phyloP scores from a whole-genome alignment of 2,329 filamentous ascomycete genomes.

The Blastomyces emzantsi region DNA sequence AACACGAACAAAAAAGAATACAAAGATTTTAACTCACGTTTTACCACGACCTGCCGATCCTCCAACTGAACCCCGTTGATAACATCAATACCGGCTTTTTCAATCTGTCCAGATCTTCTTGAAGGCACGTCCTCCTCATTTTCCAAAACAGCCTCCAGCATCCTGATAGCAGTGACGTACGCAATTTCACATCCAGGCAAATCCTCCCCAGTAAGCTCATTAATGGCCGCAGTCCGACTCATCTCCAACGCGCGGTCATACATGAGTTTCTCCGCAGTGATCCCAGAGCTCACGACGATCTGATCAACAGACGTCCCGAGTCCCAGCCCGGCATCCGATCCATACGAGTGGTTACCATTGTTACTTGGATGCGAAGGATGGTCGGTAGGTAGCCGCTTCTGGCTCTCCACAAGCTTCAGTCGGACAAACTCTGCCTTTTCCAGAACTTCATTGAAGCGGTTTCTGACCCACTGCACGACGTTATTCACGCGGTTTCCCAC shows the following conservation, averaged over 20 bases:
- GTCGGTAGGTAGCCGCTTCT: constrained; percentile 70
- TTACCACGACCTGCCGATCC: constrained; percentile 42
- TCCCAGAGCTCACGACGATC: constrained; percentile 74
- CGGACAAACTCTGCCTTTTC: constrained; percentile 96
- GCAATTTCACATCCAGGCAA: constrained; percentile 80
- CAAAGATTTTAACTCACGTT: constrained; percentile 34
- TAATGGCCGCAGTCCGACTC: constrained; percentile 88
- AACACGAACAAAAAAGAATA: constrained; percentile 4
- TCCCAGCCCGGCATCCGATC: constrained; percentile 48
- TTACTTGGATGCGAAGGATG: constrained; percentile 78
- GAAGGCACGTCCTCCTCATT: constrained; percentile 51
- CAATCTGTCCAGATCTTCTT: constrained; percentile 21
- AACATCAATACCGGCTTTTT: constrained; percentile 20
- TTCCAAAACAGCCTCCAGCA: constrained; percentile 91
- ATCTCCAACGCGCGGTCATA: constrained; percentile 96
- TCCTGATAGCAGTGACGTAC: constrained; percentile 84
- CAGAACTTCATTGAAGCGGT: constrained; percentile 90
- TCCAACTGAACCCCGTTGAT: constrained; percentile 40
- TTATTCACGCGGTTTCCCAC: constrained; percentile 70
- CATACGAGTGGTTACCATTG: constrained; percentile 58
- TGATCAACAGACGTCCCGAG: constrained; percentile 63
- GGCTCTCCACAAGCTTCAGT: constrained; percentile 74
- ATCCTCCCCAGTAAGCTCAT: constrained; percentile 85
- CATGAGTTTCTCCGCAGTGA: constrained; percentile 95
- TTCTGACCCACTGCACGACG: constrained; percentile 90